A percentile compares a stretch with the other conserved stretches of the same genome.
phyloP scores from a whole-genome alignment of 306 rosid genomes.

The Canavalia gladiata region DNA sequence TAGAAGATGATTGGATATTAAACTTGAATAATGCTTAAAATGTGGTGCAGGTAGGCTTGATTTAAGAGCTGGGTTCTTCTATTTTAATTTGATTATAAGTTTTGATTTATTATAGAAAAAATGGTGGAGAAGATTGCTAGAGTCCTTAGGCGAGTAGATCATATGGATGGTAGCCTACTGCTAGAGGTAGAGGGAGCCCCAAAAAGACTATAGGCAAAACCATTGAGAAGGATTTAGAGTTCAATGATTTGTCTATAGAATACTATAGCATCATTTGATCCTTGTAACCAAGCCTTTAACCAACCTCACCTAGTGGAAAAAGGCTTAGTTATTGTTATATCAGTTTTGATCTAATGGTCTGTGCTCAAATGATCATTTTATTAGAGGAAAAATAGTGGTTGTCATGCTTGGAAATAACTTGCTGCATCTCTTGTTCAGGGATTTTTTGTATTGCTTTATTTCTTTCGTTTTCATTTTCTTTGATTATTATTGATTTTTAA shows the following conservation, averaged over 20 bases:
- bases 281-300: not conserved
- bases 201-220: not conserved
- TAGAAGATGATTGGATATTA: not conserved
- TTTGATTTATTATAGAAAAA: conserved; percentile 1
- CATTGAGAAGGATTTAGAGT: not conserved
- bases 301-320: not conserved
- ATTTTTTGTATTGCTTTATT: not conserved
- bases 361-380: not conserved
- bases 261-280: not conserved
- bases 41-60: not conserved
- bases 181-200: not conserved
- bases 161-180: not conserved
- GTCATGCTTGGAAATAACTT: not conserved
- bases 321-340: not conserved
- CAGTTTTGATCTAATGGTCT: conserved; percentile 27
- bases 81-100: conserved; percentile 21
- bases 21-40: not conserved
- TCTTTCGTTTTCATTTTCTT: not conserved
- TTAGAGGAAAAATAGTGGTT: not conserved
- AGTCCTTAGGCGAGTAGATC: not conserved
- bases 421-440: conserved; percentile 18
- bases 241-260: not conserved
- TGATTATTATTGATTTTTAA: conserved; percentile 39
- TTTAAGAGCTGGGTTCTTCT: conserved; percentile 12
- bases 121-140: not conserved